phyloP scores from a whole-genome alignment of 805 yeast species.

The Zygoascus bituminiphila region DNA sequence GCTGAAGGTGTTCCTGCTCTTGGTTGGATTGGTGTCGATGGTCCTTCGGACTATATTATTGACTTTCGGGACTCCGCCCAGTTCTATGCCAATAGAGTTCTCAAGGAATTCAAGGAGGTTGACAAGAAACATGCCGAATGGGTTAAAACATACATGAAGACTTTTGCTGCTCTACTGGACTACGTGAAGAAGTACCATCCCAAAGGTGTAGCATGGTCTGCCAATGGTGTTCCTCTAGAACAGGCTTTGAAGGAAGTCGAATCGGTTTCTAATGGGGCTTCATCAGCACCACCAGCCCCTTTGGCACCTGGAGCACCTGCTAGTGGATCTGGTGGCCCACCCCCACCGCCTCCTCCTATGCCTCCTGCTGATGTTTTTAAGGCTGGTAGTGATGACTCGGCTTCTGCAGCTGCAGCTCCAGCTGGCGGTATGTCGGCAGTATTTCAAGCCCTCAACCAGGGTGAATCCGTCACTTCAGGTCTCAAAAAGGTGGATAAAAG shows the following conservation, averaged over 20 bases:
- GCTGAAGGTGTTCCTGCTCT: conserved; percentile 85
- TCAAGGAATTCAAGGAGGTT: conserved; percentile 73
- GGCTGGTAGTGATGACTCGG: conserved; percentile 20
- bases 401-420: conserved; percentile 22
- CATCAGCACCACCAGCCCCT: conserved; percentile 33
- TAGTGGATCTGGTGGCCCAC: conserved; percentile 43
- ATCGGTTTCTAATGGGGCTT: conserved; percentile 18
- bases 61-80: conserved; percentile 88
- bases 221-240: conserved; percentile 46
- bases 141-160: conserved; percentile 57
- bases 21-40: conserved; percentile 74
- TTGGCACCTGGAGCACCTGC: conserved; percentile 33
- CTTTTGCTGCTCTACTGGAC: conserved; percentile 61
- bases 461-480: conserved; percentile 74
- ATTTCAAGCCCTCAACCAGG: conserved; percentile 82
- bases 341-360: conserved; percentile 88
- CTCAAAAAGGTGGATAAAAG: conserved; percentile 88
- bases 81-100: conserved; percentile 86
- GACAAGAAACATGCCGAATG: conserved; percentile 68
- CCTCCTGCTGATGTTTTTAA: conserved; percentile 69
- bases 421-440: conserved; percentile 73
- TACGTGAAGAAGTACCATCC: conserved; percentile 73
- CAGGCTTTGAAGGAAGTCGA: conserved; percentile 23
- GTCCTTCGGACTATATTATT: conserved; percentile 64
- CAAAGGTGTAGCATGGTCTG: conserved; percentile 81